These are phyloP conservation scores for Saccharomycopsis fodiens DNA, from an alignment of 805 yeast genomes.

Conservation along the genomic window DNA sequence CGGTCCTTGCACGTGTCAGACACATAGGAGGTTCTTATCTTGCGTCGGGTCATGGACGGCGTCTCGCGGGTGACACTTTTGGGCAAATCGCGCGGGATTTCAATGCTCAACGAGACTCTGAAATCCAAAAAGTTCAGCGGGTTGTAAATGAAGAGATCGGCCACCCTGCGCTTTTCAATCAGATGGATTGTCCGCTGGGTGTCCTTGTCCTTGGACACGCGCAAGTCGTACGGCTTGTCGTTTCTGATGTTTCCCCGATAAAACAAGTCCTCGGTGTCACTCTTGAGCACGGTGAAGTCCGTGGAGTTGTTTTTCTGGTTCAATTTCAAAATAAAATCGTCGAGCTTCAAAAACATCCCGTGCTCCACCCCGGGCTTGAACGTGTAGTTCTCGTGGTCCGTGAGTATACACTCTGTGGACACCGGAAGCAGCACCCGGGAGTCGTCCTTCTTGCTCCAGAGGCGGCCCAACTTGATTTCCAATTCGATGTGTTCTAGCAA, in stretches of 20 bases:
- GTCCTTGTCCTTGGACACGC: slow-evolving; percentile 60
- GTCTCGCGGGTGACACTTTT: slow-evolving; percentile 45
- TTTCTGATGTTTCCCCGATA: slow-evolving; percentile 56
- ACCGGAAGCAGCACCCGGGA: slow-evolving; percentile 58
- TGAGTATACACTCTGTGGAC: slow-evolving; percentile 58
- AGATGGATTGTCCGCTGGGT: slow-evolving; percentile 63
- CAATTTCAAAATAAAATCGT: slow-evolving; percentile 46
- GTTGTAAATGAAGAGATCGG: slow-evolving; percentile 61
- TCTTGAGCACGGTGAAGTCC: slow-evolving; percentile 51
- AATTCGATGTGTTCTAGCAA: slow-evolving; percentile 53
- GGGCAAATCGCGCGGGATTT: slow-evolving; percentile 60
- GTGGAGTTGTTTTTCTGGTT: slow-evolving; percentile 43
- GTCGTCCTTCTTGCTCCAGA: slow-evolving; percentile 57
- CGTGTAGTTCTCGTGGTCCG: slow-evolving; percentile 45
- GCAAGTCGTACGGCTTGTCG: slow-evolving; percentile 54
- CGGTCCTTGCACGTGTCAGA: slow-evolving; percentile 68
- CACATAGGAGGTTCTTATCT: slow-evolving; percentile 65
- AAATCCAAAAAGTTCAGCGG: slow-evolving; percentile 76
- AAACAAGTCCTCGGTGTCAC: slow-evolving; percentile 55
- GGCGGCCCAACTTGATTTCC: slow-evolving; percentile 67
- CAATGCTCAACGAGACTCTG: slow-evolving; percentile 67
- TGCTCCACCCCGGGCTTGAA: slow-evolving; percentile 63
- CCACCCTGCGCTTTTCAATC: slow-evolving; percentile 66
- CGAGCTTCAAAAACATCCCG: slow-evolving; percentile 50
- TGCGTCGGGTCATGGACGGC: slow-evolving; percentile 56